Evolutionary conservation across 2,329 filamentous ascomycete species (phyloP), one percentile per base, ranked within the genome.

Genomic region (Colletotrichum salicis): DNA sequence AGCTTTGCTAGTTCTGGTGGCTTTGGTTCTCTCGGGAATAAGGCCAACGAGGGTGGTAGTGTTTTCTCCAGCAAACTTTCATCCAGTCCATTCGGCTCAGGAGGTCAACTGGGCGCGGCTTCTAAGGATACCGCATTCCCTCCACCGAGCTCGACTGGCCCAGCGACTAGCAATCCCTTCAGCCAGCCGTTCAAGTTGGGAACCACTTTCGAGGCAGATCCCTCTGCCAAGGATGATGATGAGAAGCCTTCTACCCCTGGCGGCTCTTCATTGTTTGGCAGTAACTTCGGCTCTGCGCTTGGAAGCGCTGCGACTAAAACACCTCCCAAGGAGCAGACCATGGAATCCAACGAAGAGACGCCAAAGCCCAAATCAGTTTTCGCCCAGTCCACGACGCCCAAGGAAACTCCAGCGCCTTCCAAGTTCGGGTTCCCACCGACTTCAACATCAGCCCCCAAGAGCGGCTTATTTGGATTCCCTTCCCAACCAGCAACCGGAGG

Each of bases 161-260:
- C 60, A 19, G 60, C 60, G 22, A 63, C 60, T 81, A 84, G 24
- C 85, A n/a, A 81, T 45, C 56, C 84, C 7, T 72, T 72, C 29
- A 33, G 64, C n/a, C 56, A 60, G 19, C 86, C 88, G 0, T 94
- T 94, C 82, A 92, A 92, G 75, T 84, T 94, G 19, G 87, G 88
- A 51, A 91, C 89, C 35, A 91, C 89, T 1, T 94, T 94, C 82
- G 90, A 91, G 76, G 85, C 86, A 10, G 91, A 93, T 74, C 86
- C 88, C 6, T 85, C 86, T 56, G 85, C 88, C 1, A 90, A 89
- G 70, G 87, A 92, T 29, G 89, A 92, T 69, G 81, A 86, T 45
- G 84, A 87, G 10, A 88, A 87, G 73, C 82, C 87, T 19, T 78
- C 80, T 27, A 79, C 80, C n/a, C 75, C 79, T 24, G 80, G 81